phyloP scores from a whole-genome alignment of 2,329 filamentous ascomycete genomes.

The Claviceps purpurea region DNA sequence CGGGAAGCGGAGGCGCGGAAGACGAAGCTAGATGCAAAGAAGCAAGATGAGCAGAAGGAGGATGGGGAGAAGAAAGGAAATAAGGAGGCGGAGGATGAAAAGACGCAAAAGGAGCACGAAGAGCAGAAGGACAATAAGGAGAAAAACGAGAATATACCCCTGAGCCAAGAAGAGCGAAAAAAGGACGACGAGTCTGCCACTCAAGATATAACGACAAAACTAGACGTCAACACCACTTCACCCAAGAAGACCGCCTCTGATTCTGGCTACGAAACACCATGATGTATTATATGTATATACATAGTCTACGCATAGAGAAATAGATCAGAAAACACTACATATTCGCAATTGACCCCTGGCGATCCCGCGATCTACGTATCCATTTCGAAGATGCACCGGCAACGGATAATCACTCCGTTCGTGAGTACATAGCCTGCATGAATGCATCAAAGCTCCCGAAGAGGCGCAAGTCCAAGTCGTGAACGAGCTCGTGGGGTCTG shows the following conservation, averaged over 20 bases:
- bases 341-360: too few relatives aligned
- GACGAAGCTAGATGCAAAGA: background rate
- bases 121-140: background rate
- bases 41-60: background rate
- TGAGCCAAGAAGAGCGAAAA: background rate
- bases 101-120: too few relatives aligned
- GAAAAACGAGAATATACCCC: background rate
- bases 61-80: background rate
- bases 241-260: constrained; percentile 18
- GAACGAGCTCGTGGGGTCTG: too few relatives aligned
- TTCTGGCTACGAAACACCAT: constrained; percentile 20
- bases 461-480: too few relatives aligned
- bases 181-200: background rate
- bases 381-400: too few relatives aligned
- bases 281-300: background rate
- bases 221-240: background rate
- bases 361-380: too few relatives aligned
- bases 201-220: background rate
- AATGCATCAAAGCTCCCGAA: too few relatives aligned
- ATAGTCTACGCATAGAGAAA: background rate
- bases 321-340: background rate
- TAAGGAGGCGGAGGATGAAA: background rate
- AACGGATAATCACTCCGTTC: too few relatives aligned
- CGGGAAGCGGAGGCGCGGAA: constrained; percentile 11
- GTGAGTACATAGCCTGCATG: too few relatives aligned